Percentiles rank a stretch among this genome's conserved stretches.
Evolutionary conservation across 805 yeast species (phyloP).

Genomic region (Tetrapisispora namnaoensis): DNA sequence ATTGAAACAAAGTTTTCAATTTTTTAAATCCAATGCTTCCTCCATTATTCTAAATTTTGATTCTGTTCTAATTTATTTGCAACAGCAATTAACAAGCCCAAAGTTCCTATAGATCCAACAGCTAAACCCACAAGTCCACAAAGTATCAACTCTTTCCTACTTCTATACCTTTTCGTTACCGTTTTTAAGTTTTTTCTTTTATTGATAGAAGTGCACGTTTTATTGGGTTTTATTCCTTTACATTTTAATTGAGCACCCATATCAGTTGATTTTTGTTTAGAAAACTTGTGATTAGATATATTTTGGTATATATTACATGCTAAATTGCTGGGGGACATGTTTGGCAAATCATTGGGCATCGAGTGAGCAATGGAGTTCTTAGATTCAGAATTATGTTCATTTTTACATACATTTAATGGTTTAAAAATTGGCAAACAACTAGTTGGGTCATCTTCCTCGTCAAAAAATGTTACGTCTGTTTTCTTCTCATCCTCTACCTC

Average conservation of each 20-base stretch:
- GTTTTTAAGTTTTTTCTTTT: neutral
- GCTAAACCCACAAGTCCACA: slow-evolving; percentile 14
- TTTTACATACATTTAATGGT: no score
- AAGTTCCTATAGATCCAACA: slow-evolving; percentile 17
- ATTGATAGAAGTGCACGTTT: slow-evolving; percentile 1
- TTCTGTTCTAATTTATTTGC: slow-evolving; percentile 14
- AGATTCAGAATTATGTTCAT: no score
- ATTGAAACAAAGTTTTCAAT: neutral
- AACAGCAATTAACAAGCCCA: slow-evolving; percentile 13
- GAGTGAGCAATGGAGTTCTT: no score
- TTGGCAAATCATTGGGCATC: neutral
- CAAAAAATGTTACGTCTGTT: no score
- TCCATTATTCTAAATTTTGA: neutral
- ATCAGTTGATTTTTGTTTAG: neutral
- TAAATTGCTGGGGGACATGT: neutral
- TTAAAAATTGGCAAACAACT: no score
- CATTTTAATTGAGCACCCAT: neutral
- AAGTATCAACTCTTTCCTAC: slow-evolving; percentile 5
- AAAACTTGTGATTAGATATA: neutral
- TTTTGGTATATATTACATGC: neutral
- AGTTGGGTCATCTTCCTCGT: no score
- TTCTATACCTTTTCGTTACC: neutral
- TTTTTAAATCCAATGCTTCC: neutral
- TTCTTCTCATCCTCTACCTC: no score
- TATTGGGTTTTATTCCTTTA: neutral